Conservation (phyloP, 2,329 filamentous ascomycete species). For the Fusarium goolgardi region DNA sequence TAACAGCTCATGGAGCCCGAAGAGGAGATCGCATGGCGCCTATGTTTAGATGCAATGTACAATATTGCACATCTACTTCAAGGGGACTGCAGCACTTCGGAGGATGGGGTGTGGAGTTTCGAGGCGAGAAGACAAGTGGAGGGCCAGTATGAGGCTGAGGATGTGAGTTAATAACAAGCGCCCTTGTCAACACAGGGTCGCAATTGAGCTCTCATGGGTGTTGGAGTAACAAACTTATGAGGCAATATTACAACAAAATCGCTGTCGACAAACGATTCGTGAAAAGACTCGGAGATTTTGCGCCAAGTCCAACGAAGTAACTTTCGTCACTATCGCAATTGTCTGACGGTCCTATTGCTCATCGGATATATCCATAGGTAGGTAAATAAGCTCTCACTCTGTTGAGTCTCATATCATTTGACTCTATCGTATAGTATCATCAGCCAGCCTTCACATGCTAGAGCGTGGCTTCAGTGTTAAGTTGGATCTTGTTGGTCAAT, state of each 20-base stretch:
- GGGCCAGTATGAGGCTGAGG: slow-evolving; percentile 35
- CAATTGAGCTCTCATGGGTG: slow-evolving; percentile 16
- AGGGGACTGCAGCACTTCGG: slow-evolving; percentile 34
- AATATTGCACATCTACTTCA: slow-evolving; percentile 24
- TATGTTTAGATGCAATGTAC: slow-evolving; percentile 35
- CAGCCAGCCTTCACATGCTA: slow-evolving; percentile 40
- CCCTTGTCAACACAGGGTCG: slow-evolving; percentile 23
- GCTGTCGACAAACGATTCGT: not conserved
- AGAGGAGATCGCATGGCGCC: slow-evolving; percentile 18
- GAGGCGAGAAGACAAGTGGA: slow-evolving; percentile 19
- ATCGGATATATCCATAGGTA: slow-evolving; percentile 3
- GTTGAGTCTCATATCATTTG: slow-evolving; percentile 7
- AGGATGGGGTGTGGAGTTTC: slow-evolving; percentile 29
- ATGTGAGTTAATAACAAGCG: slow-evolving; percentile 13
- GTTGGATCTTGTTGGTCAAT: slow-evolving; percentile 10
- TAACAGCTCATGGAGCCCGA: slow-evolving; percentile 19
- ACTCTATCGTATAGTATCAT: not conserved
- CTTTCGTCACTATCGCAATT: not conserved
- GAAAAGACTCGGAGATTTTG: slow-evolving; percentile 1
- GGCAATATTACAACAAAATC: slow-evolving; percentile 5
- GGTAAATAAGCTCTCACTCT: slow-evolving; percentile 13
- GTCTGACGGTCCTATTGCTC: not conserved
- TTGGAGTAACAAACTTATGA: slow-evolving; percentile 19
- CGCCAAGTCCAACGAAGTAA: slow-evolving; percentile 1
- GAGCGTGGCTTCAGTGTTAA: slow-evolving; percentile 17